Evolutionary conservation across 495 filamentous ascomycete genomes (phyloP).

Genomic region (Penicillium flavigenum): DNA sequence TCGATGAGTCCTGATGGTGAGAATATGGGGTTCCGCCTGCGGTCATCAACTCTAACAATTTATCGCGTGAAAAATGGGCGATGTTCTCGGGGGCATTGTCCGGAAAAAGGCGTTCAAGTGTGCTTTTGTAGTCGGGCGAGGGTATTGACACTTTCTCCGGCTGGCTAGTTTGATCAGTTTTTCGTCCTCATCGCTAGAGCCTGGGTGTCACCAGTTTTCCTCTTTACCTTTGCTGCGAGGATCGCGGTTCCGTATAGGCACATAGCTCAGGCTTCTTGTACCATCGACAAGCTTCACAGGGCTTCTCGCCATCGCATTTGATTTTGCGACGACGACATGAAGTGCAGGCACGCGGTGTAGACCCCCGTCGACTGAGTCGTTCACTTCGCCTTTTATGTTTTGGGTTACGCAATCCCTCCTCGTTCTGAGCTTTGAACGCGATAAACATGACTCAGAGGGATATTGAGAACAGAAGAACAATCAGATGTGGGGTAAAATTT

Average conservation of each 20-base stretch:
- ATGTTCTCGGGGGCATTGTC: slow-evolving; percentile 18
- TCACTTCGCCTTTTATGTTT: slow-evolving; percentile 13
- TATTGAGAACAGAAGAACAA: neutral
- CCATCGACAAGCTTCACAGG: slow-evolving; percentile 30
- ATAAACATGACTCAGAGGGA: slow-evolving; percentile 15
- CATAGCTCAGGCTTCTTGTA: slow-evolving; percentile 25
- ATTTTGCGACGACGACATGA: slow-evolving; percentile 30
- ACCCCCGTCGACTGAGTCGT: slow-evolving; percentile 11
- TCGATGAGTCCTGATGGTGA: slow-evolving; percentile 12
- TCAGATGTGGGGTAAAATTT: neutral
- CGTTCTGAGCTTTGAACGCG: slow-evolving; percentile 14
- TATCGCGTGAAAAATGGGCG: slow-evolving; percentile 20
- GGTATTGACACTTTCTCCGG: slow-evolving; percentile 5
- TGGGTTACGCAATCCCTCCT: slow-evolving; percentile 15
- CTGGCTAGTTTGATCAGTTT: slow-evolving; percentile 14
- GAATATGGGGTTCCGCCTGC: slow-evolving; percentile 6
- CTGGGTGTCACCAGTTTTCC: neutral
- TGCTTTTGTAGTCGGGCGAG: slow-evolving; percentile 11
- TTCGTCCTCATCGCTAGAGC: neutral
- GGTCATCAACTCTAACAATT: slow-evolving; percentile 19
- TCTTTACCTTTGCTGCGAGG: slow-evolving; percentile 12
- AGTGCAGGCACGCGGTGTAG: slow-evolving; percentile 15
- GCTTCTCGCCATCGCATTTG: slow-evolving; percentile 28
- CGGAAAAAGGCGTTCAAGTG: slow-evolving; percentile 22
- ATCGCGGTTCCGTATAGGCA: slow-evolving; percentile 15